phyloP scores from a whole-genome alignment of 129 eudicot genomes.

The Tanacetum coccineum region DNA sequence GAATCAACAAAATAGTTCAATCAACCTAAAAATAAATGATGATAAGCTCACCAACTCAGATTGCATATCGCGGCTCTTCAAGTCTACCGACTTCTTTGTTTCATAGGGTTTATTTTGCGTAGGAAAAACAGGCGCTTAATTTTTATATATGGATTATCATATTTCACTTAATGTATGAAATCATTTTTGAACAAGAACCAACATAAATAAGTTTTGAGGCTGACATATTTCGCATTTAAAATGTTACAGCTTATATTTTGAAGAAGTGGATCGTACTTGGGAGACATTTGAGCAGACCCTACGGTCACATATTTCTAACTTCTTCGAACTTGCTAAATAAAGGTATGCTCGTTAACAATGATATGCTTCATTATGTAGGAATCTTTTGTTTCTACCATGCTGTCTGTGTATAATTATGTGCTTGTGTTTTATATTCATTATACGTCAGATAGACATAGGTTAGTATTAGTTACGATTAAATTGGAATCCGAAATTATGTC shows the following conservation, averaged over 20 bases:
- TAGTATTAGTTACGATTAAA: background rate
- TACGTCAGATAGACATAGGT: background rate
- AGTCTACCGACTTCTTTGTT: too few species aligned
- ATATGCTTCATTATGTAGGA: background rate
- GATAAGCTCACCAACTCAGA: too few species aligned
- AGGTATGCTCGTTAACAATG: slow-evolving; percentile 42
- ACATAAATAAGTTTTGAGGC: too few species aligned
- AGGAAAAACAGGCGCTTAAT: too few species aligned
- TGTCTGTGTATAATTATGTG: background rate
- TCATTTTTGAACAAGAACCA: too few species aligned
- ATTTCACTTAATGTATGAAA: too few species aligned
- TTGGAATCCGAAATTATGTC: too few species aligned
- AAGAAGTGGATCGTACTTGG: slow-evolving; percentile 96
- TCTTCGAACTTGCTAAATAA: slow-evolving; percentile 82
- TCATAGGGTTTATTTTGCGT: too few species aligned
- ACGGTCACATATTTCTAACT: slow-evolving; percentile 89
- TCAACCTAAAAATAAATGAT: too few species aligned
- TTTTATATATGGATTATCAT: too few species aligned
- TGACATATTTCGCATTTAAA: slow-evolving; percentile 5
- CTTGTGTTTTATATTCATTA: background rate
- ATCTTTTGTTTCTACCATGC: slow-evolving; percentile 17
- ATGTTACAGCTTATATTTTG: slow-evolving; percentile 75
- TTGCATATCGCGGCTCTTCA: too few species aligned
- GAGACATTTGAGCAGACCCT: slow-evolving; percentile 94
- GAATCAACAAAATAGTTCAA: too few species aligned